Evolutionary conservation across 2,329 filamentous ascomycete species (phyloP).

Genomic region (Fusarium sp.): DNA sequence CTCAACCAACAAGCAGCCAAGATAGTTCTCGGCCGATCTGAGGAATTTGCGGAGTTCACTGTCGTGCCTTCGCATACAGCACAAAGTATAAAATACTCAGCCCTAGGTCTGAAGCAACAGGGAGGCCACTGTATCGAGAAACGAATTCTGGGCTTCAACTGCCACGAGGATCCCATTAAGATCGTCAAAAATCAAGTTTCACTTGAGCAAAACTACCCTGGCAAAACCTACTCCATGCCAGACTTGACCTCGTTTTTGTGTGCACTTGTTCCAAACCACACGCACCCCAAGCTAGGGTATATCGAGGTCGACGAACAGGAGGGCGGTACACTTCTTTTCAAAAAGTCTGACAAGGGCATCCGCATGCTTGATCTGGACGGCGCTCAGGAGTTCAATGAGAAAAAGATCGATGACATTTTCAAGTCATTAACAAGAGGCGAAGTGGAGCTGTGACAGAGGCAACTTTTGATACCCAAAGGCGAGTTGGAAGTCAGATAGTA

Average conservation of each 20-base stretch:
- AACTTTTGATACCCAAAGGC: constrained; percentile 21
- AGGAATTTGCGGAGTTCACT: constrained; percentile 25
- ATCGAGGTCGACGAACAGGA: constrained; percentile 17
- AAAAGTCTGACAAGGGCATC: constrained; percentile 17
- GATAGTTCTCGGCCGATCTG: constrained; percentile 22
- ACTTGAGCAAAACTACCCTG: constrained; percentile 24
- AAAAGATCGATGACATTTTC: not conserved
- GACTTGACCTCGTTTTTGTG: constrained; percentile 34
- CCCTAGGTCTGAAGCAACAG: constrained; percentile 14
- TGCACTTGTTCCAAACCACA: constrained; percentile 15
- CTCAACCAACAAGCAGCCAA: constrained; percentile 30
- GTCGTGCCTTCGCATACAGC: constrained; percentile 40
- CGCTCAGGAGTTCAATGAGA: not conserved
- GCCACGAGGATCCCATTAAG: constrained; percentile 28
- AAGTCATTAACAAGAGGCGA: not conserved
- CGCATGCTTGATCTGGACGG: constrained; percentile 27
- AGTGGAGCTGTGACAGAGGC: not conserved
- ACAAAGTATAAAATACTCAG: constrained; percentile 35
- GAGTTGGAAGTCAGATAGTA: not conserved
- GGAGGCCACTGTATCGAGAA: constrained; percentile 30
- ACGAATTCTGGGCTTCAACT: constrained; percentile 39
- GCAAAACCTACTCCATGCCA: constrained; percentile 29
- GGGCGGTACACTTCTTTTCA: constrained; percentile 31
- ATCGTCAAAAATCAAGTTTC: constrained; percentile 32
- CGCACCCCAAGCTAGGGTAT: constrained; percentile 1